Conservation (phyloP, 1,284 basidiomycete species). For the Lentinula novae-zelandiae region DNA sequence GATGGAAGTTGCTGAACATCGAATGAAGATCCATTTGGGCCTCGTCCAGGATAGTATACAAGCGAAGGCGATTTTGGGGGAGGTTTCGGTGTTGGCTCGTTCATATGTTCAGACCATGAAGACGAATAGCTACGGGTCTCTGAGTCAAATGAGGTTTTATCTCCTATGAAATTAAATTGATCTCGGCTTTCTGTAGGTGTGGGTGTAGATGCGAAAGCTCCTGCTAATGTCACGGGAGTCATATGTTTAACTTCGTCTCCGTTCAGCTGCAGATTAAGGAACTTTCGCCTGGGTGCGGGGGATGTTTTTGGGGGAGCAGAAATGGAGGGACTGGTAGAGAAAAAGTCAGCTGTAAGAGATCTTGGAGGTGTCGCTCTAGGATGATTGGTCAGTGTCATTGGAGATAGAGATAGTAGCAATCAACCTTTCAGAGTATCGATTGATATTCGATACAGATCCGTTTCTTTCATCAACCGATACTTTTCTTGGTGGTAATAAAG, state of each 20-base stretch:
- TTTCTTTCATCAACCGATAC: constrained; percentile 4
- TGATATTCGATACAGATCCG: neutral
- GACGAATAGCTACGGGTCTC: neutral
- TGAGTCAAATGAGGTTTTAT: neutral
- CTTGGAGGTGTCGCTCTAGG: constrained; percentile 14
- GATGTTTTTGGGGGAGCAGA: neutral
- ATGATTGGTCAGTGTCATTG: constrained; percentile 1
- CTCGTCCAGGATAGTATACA: neutral
- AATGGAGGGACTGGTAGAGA: constrained; percentile 20
- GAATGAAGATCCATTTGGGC: neutral
- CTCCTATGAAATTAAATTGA: neutral
- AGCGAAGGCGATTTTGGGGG: constrained; percentile 5
- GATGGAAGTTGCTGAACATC: neutral
- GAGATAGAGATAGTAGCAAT: constrained; percentile 13
- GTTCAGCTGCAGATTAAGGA: constrained; percentile 14
- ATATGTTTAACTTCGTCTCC: neutral
- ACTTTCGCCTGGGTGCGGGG: constrained; percentile 1
- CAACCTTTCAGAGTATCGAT: constrained; percentile 1
- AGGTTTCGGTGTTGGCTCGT: constrained; percentile 15
- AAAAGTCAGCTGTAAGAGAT: constrained; percentile 32
- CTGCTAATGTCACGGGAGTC: constrained; percentile 2
- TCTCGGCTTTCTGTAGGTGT: constrained; percentile 9
- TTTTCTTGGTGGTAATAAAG: constrained; percentile 18
- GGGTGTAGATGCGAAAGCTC: constrained; percentile 10
- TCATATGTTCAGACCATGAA: constrained; percentile 3